Percentiles rank a stretch among this genome's conserved stretches.
Conservation (phyloP, 2,329 filamentous ascomycete genomes). For the Dactylellina parvicollis region DNA sequence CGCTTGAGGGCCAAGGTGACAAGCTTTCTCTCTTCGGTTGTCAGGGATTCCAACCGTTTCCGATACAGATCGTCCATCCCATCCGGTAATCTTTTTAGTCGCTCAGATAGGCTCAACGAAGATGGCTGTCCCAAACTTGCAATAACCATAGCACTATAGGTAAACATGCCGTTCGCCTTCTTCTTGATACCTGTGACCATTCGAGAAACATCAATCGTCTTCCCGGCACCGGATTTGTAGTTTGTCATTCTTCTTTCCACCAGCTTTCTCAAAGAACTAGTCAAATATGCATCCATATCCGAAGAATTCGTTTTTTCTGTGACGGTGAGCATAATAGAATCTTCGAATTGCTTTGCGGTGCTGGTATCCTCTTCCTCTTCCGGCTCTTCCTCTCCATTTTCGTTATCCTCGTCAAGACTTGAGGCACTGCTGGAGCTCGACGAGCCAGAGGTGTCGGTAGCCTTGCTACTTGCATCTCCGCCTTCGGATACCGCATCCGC, state of each 20-base stretch:
- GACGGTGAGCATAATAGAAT: slow-evolving; percentile 44
- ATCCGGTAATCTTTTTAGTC: slow-evolving; percentile 42
- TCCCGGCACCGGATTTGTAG: slow-evolving; percentile 21
- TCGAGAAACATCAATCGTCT: slow-evolving; percentile 38
- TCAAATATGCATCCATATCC: slow-evolving; percentile 47
- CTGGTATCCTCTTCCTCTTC: neutral
- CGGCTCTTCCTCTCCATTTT: neutral
- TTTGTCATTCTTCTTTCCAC: slow-evolving; percentile 42
- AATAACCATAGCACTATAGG: slow-evolving; percentile 50
- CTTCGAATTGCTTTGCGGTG: slow-evolving; percentile 18
- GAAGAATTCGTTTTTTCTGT: slow-evolving; percentile 45
- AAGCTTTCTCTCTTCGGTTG: slow-evolving; percentile 43
- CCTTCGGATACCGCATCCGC: slow-evolving; percentile 12
- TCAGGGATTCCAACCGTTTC: slow-evolving; percentile 35
- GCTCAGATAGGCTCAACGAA: slow-evolving; percentile 29
- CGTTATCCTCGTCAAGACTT: neutral
- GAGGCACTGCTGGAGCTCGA: neutral
- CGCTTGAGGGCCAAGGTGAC: slow-evolving; percentile 42
- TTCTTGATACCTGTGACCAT: slow-evolving; percentile 51
- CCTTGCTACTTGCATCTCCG: slow-evolving; percentile 1
- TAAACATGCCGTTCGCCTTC: slow-evolving; percentile 53
- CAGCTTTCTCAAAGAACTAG: slow-evolving; percentile 33
- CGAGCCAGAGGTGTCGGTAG: neutral
- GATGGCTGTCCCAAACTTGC: slow-evolving; percentile 49
- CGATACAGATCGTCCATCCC: slow-evolving; percentile 52